These are phyloP conservation scores for Crotalaria pallida DNA, from an alignment of 306 rosid genomes.

Conservation along the genomic window DNA sequence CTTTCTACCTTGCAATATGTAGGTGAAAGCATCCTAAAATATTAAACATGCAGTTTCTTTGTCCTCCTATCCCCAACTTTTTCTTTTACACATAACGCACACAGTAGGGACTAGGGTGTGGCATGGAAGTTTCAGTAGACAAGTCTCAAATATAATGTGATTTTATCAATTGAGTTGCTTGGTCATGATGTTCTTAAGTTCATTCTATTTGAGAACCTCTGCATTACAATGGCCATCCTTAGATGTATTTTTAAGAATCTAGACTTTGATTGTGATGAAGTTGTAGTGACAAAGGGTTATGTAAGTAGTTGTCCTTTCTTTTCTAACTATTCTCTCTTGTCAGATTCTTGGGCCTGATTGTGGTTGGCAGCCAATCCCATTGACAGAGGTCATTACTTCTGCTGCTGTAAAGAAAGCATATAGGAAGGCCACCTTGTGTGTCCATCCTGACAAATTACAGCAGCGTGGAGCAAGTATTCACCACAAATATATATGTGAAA, in stretches of 20 bases:
- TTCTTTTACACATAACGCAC: neutral
- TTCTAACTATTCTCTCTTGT: conserved; percentile 4
- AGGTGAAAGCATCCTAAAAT: conserved; percentile 24
- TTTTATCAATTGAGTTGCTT: neutral
- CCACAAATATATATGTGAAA: conserved; percentile 77
- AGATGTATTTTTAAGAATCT: neutral
- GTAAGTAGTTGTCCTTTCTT: neutral
- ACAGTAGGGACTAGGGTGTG: neutral
- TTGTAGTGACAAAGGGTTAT: neutral
- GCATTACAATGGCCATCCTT: neutral
- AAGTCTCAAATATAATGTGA: neutral
- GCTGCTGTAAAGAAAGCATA: conserved; percentile 80
- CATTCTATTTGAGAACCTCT: conserved; percentile 7
- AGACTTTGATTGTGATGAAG: neutral
- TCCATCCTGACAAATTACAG: conserved; percentile 87
- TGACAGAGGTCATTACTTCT: conserved; percentile 77
- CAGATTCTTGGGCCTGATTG: conserved; percentile 80
- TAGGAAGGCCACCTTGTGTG: conserved; percentile 81
- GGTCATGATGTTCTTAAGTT: neutral
- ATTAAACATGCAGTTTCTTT: neutral
- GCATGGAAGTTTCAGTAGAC: neutral
- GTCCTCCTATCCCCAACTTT: neutral
- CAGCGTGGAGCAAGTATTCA: conserved; percentile 81
- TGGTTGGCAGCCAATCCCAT: conserved; percentile 83
- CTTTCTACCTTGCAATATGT: conserved; percentile 80